These are phyloP conservation scores for Ilex aquifolium DNA, from an alignment of 257 asterid genomes.

Conservation along the genomic window DNA sequence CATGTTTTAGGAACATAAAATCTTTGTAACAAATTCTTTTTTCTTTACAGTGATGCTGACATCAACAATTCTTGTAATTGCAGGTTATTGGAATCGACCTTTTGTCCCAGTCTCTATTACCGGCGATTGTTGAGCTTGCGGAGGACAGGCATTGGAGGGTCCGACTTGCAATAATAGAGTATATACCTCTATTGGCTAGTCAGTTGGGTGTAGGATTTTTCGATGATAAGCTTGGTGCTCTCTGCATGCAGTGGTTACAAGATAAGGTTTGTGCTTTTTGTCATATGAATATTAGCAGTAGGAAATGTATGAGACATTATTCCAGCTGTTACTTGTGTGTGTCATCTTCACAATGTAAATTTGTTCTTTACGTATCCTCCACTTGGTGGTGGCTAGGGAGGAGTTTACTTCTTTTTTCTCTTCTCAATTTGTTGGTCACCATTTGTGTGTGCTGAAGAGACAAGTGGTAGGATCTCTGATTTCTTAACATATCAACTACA, in stretches of 20 bases:
- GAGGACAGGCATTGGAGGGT: conserved; percentile 93
- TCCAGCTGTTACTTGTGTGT: neutral
- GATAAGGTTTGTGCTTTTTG: conserved; percentile 51
- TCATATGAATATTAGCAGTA: conserved; percentile 1
- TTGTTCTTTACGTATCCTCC: no score
- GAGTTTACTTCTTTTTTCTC: neutral
- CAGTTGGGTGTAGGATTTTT: conserved; percentile 78
- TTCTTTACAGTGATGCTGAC: neutral
- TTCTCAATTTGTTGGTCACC: neutral
- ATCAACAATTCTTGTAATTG: conserved; percentile 25
- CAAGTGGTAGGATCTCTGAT: no score
- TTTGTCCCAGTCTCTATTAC: conserved; percentile 68
- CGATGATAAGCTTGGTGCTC: conserved; percentile 81
- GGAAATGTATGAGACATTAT: neutral
- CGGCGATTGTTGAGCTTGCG: conserved; percentile 86
- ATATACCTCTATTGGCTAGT: conserved; percentile 77
- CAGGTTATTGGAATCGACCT: conserved; percentile 83
- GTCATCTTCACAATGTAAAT: no score
- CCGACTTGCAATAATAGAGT: conserved; percentile 78
- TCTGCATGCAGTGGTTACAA: conserved; percentile 87
- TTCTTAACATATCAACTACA: no score
- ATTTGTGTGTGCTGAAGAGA: no score
- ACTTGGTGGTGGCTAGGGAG: no score
- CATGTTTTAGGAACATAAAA: no score
- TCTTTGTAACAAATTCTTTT: no score